Percentiles rank a stretch among this genome's conserved stretches.
Conservation (phyloP, 2,329 filamentous ascomycete species). For the Aureobasidium sp. region DNA sequence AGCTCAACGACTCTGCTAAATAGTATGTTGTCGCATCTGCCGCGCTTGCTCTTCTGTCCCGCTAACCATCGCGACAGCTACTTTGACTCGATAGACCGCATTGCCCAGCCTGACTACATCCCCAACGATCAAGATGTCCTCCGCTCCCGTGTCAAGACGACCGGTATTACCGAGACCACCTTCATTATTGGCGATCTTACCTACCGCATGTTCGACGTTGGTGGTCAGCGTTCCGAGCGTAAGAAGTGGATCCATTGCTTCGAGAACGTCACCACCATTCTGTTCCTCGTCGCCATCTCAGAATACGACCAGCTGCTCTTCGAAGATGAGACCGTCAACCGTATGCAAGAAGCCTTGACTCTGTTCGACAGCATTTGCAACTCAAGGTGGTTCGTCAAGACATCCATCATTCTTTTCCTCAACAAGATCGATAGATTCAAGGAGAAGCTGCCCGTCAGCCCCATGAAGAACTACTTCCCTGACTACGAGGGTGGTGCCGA, state of each 20-base stretch:
- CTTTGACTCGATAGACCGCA: slow-evolving; percentile 90
- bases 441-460: slow-evolving; percentile 63
- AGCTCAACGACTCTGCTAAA: slow-evolving; percentile 91
- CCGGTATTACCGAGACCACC: slow-evolving; percentile 89
- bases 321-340: slow-evolving; percentile 82
- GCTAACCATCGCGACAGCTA: slow-evolving; percentile 52
- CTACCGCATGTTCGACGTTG: slow-evolving; percentile 95
- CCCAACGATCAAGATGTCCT: slow-evolving; percentile 93
- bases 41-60: slow-evolving; percentile 11
- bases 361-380: slow-evolving; percentile 46
- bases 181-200: slow-evolving; percentile 88
- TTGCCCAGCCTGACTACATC: slow-evolving; percentile 81
- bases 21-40: slow-evolving; percentile 55
- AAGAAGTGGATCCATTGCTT: slow-evolving; percentile 99
- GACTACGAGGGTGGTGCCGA: slow-evolving; percentile 88
- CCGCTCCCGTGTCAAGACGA: slow-evolving; percentile 84
- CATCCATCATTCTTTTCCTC: slow-evolving; percentile 43
- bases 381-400: slow-evolving; percentile 43
- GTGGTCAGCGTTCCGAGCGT: slow-evolving; percentile 82
- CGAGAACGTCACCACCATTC: slow-evolving; percentile 82
- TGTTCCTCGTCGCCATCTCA: slow-evolving; percentile 91
- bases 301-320: slow-evolving; percentile 95
- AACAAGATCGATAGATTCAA: slow-evolving; percentile 53
- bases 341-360: slow-evolving; percentile 48
- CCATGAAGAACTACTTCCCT: slow-evolving; percentile 69